Evolutionary conservation across 2,329 filamentous ascomycete genomes (phyloP).

Genomic region (Neonectria hederae): DNA sequence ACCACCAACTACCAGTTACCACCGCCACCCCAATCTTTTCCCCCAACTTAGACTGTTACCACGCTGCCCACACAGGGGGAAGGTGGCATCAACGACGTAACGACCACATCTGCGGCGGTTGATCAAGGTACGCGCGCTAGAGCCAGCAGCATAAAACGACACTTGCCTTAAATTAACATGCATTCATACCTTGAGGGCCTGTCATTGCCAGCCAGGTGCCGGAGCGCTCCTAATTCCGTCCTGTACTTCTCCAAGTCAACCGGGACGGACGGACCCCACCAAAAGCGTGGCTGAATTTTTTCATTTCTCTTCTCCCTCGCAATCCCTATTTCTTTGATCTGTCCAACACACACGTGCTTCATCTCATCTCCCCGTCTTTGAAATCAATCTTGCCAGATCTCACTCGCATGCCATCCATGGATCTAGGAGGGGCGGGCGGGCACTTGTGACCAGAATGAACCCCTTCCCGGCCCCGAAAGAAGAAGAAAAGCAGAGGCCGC

Average conservation of each 20-base stretch:
- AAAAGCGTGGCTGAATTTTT: slow-evolving; percentile 26
- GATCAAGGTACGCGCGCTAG: slow-evolving; percentile 13
- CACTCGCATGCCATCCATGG: slow-evolving; percentile 18
- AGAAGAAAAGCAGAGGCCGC: slow-evolving; percentile 29
- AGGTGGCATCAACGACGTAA: slow-evolving; percentile 25
- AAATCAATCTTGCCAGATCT: slow-evolving; percentile 19
- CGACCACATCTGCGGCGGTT: slow-evolving; percentile 20
- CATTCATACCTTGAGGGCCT: slow-evolving; percentile 1
- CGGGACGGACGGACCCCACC: slow-evolving; percentile 20
- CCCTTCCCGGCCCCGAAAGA: slow-evolving; percentile 20
- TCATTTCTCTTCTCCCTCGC: slow-evolving; percentile 12
- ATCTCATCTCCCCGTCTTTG: slow-evolving; percentile 16
- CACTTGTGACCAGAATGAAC: slow-evolving; percentile 13
- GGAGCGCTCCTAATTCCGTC: background rate
- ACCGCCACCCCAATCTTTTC: slow-evolving; percentile 1
- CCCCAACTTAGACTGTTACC: slow-evolving; percentile 12
- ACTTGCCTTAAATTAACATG: slow-evolving; percentile 18
- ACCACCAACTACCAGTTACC: background rate
- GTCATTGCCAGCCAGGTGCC: background rate
- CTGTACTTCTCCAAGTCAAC: background rate
- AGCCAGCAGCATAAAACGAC: slow-evolving; percentile 13
- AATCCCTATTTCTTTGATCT: background rate
- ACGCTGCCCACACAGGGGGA: slow-evolving; percentile 13
- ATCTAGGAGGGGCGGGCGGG: background rate
- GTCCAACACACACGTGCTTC: background rate